A percentile compares a stretch with the other conserved stretches of the same genome.
Conservation (phyloP, 306 rosid species). For the Fragaria iinumae region DNA sequence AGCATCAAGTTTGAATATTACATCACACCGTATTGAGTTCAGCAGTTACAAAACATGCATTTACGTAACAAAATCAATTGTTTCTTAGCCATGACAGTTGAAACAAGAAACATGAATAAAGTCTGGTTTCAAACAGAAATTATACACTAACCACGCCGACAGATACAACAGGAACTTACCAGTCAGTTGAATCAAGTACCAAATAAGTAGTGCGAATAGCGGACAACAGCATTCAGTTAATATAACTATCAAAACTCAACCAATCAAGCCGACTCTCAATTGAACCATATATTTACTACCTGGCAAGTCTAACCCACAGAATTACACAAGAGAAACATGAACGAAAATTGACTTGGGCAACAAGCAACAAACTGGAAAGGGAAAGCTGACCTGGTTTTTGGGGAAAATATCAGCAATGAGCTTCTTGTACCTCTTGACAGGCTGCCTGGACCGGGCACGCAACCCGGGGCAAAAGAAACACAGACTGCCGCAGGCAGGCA, state of each 20-base stretch:
- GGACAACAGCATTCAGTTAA: background rate
- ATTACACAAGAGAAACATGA: background rate
- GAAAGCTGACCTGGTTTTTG: conserved; percentile 58
- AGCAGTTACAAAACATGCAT: background rate
- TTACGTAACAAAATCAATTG: background rate
- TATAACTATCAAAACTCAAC: background rate
- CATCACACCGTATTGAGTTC: background rate
- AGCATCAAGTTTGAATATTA: background rate
- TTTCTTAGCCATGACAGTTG: background rate
- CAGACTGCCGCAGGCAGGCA: conserved; percentile 87
- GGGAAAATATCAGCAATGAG: conserved; percentile 92
- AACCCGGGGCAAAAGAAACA: conserved; percentile 90
- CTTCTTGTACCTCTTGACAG: conserved; percentile 99
- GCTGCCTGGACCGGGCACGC: conserved; percentile 94
- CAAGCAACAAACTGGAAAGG: conserved; percentile 4
- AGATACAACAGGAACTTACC: background rate
- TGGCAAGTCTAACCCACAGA: background rate
- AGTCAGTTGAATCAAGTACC: conserved; percentile 3
- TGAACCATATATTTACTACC: no score
- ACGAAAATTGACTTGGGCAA: background rate
- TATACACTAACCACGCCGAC: background rate
- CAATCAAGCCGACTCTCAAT: background rate
- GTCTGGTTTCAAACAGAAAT: background rate
- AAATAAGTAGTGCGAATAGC: background rate
- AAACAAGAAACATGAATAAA: background rate